Percentiles rank a stretch among this genome's conserved stretches.
phyloP scores from a whole-genome alignment of 371 early-diverging fungal species.

The Mucor plumbeus region DNA sequence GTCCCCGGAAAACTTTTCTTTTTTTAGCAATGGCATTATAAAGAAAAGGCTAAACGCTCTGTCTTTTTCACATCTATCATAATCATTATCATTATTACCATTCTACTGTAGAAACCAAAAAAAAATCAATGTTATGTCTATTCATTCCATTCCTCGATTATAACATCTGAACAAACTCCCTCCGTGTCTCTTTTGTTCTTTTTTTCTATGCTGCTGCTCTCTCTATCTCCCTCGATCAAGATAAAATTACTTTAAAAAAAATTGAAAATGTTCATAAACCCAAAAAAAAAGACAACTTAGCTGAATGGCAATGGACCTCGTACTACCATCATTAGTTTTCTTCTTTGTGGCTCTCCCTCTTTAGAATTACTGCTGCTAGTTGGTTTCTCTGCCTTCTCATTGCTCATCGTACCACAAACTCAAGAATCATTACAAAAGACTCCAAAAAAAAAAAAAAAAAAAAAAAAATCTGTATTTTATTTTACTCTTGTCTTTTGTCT shows the following conservation, averaged over 20 bases:
- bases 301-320: no score
- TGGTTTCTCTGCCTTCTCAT: background rate
- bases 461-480: no score
- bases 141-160: no score
- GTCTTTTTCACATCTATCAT: background rate
- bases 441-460: background rate
- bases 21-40: background rate
- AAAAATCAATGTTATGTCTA: background rate
- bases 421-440: background rate
- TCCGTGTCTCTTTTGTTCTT: background rate
- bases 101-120: background rate
- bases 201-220: conserved; percentile 1
- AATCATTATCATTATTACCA: background rate
- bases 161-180: background rate
- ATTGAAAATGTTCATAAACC: background rate
- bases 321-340: background rate
- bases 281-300: background rate
- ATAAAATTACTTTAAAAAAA: background rate
- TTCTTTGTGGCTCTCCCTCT: background rate
- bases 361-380: background rate
- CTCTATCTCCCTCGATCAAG: background rate
- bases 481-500: no score
- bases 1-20: conserved; percentile 20
- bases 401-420: background rate
- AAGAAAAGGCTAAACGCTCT: conserved; percentile 19